phyloP scores from a whole-genome alignment of 2,329 filamentous ascomycete genomes.

The Botryotinia calthae region DNA sequence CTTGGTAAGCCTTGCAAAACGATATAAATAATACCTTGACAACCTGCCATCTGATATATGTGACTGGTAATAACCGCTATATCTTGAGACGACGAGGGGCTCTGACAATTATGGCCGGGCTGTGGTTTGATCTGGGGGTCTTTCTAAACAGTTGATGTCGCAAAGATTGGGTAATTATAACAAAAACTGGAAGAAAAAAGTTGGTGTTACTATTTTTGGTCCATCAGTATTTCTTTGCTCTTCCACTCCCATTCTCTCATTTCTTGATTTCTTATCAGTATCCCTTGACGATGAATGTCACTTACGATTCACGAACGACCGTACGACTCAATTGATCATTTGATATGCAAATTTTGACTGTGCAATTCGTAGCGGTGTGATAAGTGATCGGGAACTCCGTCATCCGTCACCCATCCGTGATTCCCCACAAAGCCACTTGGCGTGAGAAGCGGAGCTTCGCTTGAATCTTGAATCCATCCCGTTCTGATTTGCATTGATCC shows the following conservation, averaged over 20 bases:
- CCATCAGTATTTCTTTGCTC: not conserved
- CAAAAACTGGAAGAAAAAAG: too few species aligned
- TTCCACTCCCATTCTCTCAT: not conserved
- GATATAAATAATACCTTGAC: not conserved
- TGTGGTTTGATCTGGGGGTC: not conserved
- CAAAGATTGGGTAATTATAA: not conserved
- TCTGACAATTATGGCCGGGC: not conserved
- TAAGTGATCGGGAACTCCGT: not conserved
- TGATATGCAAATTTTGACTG: not conserved
- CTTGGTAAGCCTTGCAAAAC: not conserved
- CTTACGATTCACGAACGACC: not conserved
- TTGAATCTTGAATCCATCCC: not conserved
- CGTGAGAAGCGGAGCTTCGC: not conserved
- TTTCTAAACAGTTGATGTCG: not conserved
- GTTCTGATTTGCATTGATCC: not conserved
- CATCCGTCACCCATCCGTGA: not conserved
- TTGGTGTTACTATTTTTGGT: not conserved
- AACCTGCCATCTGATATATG: constrained; percentile 7
- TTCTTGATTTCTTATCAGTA: not conserved
- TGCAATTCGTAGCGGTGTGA: not conserved
- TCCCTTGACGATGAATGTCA: not conserved
- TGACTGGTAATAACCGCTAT: not conserved
- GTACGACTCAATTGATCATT: not conserved
- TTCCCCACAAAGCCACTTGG: constrained; percentile 7
- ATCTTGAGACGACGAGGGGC: not conserved